Conservation (phyloP, 345 rosid genomes). For the Brassica juncea region DNA sequence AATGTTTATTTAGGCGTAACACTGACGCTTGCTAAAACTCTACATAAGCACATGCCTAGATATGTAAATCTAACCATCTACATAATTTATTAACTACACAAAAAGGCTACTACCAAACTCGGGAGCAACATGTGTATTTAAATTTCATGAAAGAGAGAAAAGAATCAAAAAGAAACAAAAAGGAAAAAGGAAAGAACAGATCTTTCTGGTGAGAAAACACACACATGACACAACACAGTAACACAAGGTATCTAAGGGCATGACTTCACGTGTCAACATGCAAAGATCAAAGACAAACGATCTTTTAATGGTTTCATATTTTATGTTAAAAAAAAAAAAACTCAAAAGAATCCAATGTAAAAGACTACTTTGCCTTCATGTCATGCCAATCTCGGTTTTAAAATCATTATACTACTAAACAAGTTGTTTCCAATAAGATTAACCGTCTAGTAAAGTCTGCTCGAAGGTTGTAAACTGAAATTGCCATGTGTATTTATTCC, state of each 20-base stretch:
- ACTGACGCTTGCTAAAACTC: conserved; percentile 13
- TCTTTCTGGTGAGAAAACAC: conserved; percentile 32
- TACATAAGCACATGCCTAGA: conserved; percentile 19
- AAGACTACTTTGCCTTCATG: conserved; percentile 33
- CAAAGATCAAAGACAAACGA: conserved; percentile 24
- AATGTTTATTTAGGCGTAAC: neutral
- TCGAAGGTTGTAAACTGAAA: neutral
- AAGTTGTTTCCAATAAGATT: conserved; percentile 16
- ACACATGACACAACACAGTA: conserved; percentile 21
- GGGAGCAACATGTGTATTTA: conserved; percentile 9
- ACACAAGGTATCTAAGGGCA: conserved; percentile 42
- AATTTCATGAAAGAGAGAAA: neutral
- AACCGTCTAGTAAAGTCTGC: neutral
- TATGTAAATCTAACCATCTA: neutral
- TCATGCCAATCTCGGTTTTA: conserved; percentile 17
- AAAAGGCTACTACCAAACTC: conserved; percentile 25
- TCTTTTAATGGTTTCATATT: neutral
- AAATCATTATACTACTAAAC: neutral
- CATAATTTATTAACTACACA: neutral
- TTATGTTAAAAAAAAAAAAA: neutral
- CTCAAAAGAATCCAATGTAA: conserved; percentile 34
- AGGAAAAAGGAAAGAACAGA: conserved; percentile 26
- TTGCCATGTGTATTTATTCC: neutral
- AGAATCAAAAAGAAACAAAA: neutral
- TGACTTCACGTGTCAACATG: conserved; percentile 46